Conservation (phyloP, 352 stramenopile species). For the Phytophthora agathidicida region DNA sequence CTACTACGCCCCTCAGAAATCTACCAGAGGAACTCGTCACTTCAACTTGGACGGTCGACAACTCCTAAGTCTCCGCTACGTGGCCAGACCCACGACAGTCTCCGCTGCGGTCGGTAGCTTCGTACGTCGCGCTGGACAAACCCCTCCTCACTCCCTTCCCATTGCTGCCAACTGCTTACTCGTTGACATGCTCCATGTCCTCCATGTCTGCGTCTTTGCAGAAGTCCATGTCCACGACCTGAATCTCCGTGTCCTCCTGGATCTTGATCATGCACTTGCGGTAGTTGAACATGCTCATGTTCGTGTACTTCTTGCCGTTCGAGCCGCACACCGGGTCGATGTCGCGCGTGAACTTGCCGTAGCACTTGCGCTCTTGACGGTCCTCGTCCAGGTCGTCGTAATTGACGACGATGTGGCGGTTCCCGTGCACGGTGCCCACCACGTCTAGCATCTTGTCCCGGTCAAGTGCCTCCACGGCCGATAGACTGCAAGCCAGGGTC, state of each 20-base stretch:
- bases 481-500: conserved; percentile 11
- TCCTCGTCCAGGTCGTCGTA: conserved; percentile 29
- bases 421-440: conserved; percentile 36
- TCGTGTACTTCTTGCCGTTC: conserved; percentile 60
- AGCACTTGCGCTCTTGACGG: conserved; percentile 41
- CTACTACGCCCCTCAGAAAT: conserved; percentile 14
- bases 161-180: not conserved
- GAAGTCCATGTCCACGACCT: conserved; percentile 47
- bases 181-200: conserved; percentile 37
- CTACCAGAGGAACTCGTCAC: conserved; percentile 12
- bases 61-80: conserved; percentile 2
- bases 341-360: conserved; percentile 52
- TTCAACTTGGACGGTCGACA: conserved; percentile 17
- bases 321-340: conserved; percentile 57
- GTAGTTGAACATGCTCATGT: conserved; percentile 63
- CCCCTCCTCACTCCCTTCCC: conserved; percentile 7
- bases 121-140: conserved; percentile 9
- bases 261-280: conserved; percentile 52
- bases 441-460: conserved; percentile 42
- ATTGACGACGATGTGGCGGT: conserved; percentile 25
- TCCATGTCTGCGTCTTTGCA: conserved; percentile 44
- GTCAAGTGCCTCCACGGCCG: conserved; percentile 29
- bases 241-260: conserved; percentile 35
- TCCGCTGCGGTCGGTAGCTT: conserved; percentile 6
- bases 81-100: not conserved